Conservation (phyloP, 164 flowering plant genomes). For the Liquidambar formosana region DNA sequence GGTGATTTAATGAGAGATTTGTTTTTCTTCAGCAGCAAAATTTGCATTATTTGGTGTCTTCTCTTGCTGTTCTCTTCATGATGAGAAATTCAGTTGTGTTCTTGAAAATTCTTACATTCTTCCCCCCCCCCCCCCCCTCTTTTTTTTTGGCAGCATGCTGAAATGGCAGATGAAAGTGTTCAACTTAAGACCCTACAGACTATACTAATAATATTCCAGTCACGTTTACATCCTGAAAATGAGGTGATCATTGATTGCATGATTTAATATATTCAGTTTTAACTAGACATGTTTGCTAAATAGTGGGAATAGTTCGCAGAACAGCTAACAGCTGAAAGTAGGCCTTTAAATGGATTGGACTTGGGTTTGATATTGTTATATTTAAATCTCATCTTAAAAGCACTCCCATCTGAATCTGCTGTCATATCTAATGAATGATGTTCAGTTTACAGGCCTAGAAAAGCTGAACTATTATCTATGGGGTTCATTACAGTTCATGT, state of each 20-base stretch:
- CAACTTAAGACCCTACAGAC: slow-evolving; percentile 96
- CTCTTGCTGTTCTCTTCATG: slow-evolving; percentile 6
- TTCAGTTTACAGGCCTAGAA: background rate
- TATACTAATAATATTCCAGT: slow-evolving; percentile 84
- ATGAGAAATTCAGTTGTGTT: background rate
- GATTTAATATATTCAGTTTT: background rate
- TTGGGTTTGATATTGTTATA: too few relatives aligned
- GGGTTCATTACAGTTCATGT: background rate
- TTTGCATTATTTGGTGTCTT: background rate
- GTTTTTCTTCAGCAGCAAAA: too few relatives aligned
- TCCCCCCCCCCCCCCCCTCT: background rate
- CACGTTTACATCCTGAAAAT: slow-evolving; percentile 81
- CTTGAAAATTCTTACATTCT: background rate
- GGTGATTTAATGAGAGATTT: background rate
- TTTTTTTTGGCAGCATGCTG: slow-evolving; percentile 74
- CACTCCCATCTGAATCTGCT: too few relatives aligned
- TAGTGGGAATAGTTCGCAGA: background rate
- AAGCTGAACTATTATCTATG: background rate
- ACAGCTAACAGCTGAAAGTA: background rate
- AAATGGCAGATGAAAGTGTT: slow-evolving; percentile 84
- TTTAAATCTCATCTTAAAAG: too few relatives aligned
- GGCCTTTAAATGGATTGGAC: background rate
- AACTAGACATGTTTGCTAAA: background rate
- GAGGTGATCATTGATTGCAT: slow-evolving; percentile 54
- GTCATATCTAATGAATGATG: background rate